Evolutionary conservation across 352 stramenopile species (phyloP), one percentile per base, ranked within the genome.

Genomic region (Phytophthora aleatoria): DNA sequence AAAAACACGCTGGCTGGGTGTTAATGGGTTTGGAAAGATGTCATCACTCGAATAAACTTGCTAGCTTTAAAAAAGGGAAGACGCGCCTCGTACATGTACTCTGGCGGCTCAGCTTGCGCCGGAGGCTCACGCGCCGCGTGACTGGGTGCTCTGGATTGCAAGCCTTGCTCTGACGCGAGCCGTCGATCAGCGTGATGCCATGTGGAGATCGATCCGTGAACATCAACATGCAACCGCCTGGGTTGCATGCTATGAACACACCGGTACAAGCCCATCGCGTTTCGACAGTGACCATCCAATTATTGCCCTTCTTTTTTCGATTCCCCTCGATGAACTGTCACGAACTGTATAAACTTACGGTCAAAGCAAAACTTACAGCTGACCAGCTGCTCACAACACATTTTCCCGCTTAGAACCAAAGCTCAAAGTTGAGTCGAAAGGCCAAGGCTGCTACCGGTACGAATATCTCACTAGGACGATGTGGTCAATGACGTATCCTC

Each of bases 251-350:
- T 20, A 20, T 20, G 20, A 20, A 58, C 20, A 33, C 27, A 6
- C 38, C 7, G 28, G 28, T 7, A 50, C 12, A 13, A 33, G 42
- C 15, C 33, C 43, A 51, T 38, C 36, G 50, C 50, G 30, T 65
- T 58, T 64, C 48, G 50, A 53, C 41, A 56, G 47, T 54, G 61
- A 55, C 61, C 54, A 64, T 59, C 48, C 55, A 69, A 61, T 59
- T 44, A 36, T 31, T 52, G 16, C 43, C 51, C 35, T 61, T 52
- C 54, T 16, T 47, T 59, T 59, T 31, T 44, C 44, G 31, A 28
- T 52, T 53, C 38, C 35, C 47, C 28, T 53, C 26, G 30, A 35
- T 39, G 15, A 59, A 48, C 58, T 45, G 39, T 20, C 20, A 20
- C 20, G 20, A 20, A 20, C 20, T 20, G 20, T 20, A 20, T 10